Evolutionary conservation across 2,329 filamentous ascomycete genomes (phyloP).

Genomic region (Escovopsis sp.): DNA sequence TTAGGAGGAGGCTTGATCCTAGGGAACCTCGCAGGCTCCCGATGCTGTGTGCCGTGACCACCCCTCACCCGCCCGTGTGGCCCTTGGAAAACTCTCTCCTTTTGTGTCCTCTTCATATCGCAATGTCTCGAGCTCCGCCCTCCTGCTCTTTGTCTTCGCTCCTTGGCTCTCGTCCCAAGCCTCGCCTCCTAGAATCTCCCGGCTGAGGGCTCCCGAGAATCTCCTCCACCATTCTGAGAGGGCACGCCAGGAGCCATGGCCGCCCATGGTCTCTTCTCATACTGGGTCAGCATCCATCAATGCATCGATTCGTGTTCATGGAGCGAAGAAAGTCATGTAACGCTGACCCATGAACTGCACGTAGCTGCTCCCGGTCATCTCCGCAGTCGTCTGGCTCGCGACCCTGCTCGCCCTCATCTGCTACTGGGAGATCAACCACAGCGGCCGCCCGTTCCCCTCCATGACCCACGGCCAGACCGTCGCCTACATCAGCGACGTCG

Average conservation of each 20-base stretch:
- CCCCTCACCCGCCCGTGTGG: too few species aligned
- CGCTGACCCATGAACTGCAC: not conserved
- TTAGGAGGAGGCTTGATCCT: too few species aligned
- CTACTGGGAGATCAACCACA: slow-evolving; percentile 46
- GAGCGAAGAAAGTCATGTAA: not conserved
- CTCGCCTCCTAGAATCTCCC: too few species aligned
- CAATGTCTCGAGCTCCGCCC: not conserved
- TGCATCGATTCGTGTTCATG: not conserved
- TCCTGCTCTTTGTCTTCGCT: not conserved
- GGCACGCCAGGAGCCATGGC: slow-evolving; percentile 14
- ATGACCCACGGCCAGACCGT: slow-evolving; percentile 46
- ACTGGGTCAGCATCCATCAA: slow-evolving; percentile 21
- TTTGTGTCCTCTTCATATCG: not conserved
- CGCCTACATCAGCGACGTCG: slow-evolving; percentile 59
- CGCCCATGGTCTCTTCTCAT: slow-evolving; percentile 18
- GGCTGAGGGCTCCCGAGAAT: too few species aligned
- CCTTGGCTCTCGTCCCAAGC: not conserved
- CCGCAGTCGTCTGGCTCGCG: slow-evolving; percentile 48
- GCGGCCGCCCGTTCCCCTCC: slow-evolving; percentile 42
- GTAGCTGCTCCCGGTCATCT: slow-evolving; percentile 54
- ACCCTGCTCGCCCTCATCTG: slow-evolving; percentile 57
- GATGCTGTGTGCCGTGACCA: too few species aligned
- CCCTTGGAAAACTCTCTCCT: too few species aligned
- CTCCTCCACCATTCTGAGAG: not conserved
- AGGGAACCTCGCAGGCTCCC: too few species aligned